phyloP scores from a whole-genome alignment of 2,329 filamentous ascomycete genomes.

The Beauveria sp. region DNA sequence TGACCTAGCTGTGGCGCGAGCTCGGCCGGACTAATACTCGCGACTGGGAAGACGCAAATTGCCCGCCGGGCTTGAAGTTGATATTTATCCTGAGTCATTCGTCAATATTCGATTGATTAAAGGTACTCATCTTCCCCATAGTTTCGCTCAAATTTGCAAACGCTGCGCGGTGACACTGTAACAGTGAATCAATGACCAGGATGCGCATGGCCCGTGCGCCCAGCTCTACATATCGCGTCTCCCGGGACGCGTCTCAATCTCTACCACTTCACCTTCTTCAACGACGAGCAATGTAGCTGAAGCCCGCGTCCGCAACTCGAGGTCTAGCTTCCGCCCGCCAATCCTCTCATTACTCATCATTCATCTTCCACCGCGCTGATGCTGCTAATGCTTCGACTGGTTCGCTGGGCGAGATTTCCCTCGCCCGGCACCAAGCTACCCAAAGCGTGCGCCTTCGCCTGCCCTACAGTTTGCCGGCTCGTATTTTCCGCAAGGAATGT shows the following conservation, averaged over 20 bases:
- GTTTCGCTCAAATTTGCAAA: not conserved
- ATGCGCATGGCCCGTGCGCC: not conserved
- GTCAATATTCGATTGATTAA: too few species aligned
- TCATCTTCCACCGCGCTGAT: conserved; percentile 12
- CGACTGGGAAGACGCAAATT: too few species aligned
- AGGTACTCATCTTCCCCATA: not conserved
- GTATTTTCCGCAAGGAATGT: conserved; percentile 64
- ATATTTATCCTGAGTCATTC: too few species aligned
- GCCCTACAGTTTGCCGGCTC: conserved; percentile 71
- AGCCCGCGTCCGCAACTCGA: not conserved
- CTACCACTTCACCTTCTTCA: not conserved
- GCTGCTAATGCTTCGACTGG: conserved; percentile 4
- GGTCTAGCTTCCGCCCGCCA: not conserved
- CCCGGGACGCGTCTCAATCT: not conserved
- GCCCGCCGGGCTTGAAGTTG: too few species aligned
- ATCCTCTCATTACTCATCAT: not conserved
- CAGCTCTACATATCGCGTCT: conserved; percentile 6
- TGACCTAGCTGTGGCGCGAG: not conserved
- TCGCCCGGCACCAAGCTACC: conserved; percentile 35
- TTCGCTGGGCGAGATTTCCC: conserved; percentile 8
- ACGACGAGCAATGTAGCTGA: not conserved
- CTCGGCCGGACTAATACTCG: not conserved
- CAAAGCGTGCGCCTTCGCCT: conserved; percentile 56
- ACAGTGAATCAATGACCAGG: not conserved
- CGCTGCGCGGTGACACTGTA: too few species aligned